Evolutionary conservation across 2,329 filamentous ascomycete genomes (phyloP), one percentile per base, ranked within the genome.

Genomic region (Ascocoryne sarcoides): DNA sequence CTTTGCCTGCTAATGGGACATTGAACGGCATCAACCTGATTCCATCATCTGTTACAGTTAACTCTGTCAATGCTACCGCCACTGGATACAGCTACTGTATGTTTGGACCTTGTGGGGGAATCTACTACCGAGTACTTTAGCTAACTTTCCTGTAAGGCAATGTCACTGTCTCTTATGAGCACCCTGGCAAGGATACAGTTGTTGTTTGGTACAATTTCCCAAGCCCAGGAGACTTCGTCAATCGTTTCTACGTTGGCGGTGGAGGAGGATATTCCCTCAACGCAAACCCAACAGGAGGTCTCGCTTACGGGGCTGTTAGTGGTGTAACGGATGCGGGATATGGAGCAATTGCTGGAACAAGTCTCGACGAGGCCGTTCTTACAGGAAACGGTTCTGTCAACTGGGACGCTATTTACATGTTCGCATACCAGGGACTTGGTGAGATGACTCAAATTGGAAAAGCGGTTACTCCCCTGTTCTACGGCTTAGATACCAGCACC

Each of bases 321-420:
- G 67, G 65, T 37, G 60, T 60, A 32, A 68, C 65, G 4, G 60
- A 63, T 34, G 66, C 59, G 10, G 67, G 66, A 3, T 69, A 67
- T 40, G 64, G 61, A 33, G 63, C 62, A 10, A 66, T 69, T 50
- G 51, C 52, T 43, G n/a, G n/a, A n/a, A 51, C 54, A 40, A 60
- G 52, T 44, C 62, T 55, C 32, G 59, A 63, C 36, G 55, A 60
- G n/a, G 62, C 65, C 2, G 58, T 63, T 12, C 57, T 70, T 1
- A 52, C 56, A 34, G 64, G 57, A 12, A 72, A 75, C 42, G 70
- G 70, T 10, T 66, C 67, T 3, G 59, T 70, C 47, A 70, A 75
- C 54, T 73, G 63, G 59, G 62, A 73, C 26, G 57, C 64, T 1
- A 59, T 64, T 3, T 64, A 68, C 56, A 70, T 67, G 60, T 74